These are phyloP conservation scores for Nadsonia starkeyi-henricii DNA, from an alignment of 1,139 yeast genomes.

Conservation along the genomic window DNA sequence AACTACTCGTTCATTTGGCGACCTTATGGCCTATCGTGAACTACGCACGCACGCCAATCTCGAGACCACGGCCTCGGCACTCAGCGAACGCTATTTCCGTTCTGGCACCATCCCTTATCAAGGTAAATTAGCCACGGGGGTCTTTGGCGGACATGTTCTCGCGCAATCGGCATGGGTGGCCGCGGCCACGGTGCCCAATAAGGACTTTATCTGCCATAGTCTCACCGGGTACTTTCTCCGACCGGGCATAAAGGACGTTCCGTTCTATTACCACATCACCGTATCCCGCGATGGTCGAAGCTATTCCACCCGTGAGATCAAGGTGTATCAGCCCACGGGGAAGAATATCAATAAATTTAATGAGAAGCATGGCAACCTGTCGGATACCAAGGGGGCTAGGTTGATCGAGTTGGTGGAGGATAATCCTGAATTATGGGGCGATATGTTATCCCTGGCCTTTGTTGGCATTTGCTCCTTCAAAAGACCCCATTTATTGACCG, in stretches of 20 bases:
- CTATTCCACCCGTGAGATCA: conserved; percentile 18
- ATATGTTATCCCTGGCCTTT: conserved; percentile 12
- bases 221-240: conserved; percentile 21
- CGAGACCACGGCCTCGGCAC: neutral
- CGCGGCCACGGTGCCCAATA: conserved; percentile 15
- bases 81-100: conserved; percentile 3
- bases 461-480: conserved; percentile 19
- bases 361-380: conserved; percentile 8
- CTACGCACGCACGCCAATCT: neutral
- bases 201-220: conserved; percentile 13
- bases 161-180: conserved; percentile 21
- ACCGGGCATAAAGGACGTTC: conserved; percentile 19
- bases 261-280: conserved; percentile 20
- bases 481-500: conserved; percentile 14
- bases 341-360: conserved; percentile 4
- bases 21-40: conserved; percentile 6
- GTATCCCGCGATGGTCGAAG: conserved; percentile 18
- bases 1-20: conserved; percentile 4
- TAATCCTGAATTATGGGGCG: conserved; percentile 1
- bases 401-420: conserved; percentile 9
- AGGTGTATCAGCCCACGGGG: conserved; percentile 16
- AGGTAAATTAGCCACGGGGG: conserved; percentile 5
- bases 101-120: conserved; percentile 8
- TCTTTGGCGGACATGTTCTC: conserved; percentile 20
- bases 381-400: conserved; percentile 9